Evolutionary conservation across 441 rosid genomes (phyloP).

Genomic region (California macrophylla): DNA sequence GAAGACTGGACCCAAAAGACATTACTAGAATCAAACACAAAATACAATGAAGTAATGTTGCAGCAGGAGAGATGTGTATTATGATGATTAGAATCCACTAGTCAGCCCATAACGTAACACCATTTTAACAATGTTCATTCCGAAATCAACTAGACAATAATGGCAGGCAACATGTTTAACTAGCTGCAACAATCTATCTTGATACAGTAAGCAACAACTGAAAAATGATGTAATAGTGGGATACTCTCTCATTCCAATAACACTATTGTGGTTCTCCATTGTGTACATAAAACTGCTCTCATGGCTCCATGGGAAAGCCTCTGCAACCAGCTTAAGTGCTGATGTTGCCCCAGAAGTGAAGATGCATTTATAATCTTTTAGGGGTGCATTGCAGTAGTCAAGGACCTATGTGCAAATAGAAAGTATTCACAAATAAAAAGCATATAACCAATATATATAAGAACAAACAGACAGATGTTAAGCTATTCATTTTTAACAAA

Average conservation of each 20-base stretch:
- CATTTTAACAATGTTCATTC: neutral
- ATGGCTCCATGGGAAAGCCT: slow-evolving; percentile 78
- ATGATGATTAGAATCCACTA: neutral
- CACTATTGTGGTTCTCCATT: slow-evolving; percentile 92
- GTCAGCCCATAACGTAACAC: neutral
- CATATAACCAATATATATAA: neutral
- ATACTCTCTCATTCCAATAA: slow-evolving; percentile 97
- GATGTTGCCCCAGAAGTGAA: slow-evolving; percentile 94
- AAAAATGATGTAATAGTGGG: slow-evolving; percentile 23
- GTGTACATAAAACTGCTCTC: slow-evolving; percentile 63
- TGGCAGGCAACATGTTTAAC: neutral
- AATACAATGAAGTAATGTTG: neutral
- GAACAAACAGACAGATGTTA: neutral
- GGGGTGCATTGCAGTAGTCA: slow-evolving; percentile 73
- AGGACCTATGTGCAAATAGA: slow-evolving; percentile 48
- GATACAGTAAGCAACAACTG: neutral
- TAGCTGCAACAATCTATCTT: neutral
- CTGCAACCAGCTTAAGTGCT: slow-evolving; percentile 80
- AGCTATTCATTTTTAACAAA: neutral
- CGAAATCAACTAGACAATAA: neutral
- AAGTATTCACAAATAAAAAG: neutral
- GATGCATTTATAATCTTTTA: slow-evolving; percentile 68
- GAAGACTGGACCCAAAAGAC: neutral
- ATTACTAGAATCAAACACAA: neutral
- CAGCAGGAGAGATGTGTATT: neutral